Evolutionary conservation across 2,329 filamentous ascomycete species (phyloP).

Genomic region (Didymella lethalis): DNA sequence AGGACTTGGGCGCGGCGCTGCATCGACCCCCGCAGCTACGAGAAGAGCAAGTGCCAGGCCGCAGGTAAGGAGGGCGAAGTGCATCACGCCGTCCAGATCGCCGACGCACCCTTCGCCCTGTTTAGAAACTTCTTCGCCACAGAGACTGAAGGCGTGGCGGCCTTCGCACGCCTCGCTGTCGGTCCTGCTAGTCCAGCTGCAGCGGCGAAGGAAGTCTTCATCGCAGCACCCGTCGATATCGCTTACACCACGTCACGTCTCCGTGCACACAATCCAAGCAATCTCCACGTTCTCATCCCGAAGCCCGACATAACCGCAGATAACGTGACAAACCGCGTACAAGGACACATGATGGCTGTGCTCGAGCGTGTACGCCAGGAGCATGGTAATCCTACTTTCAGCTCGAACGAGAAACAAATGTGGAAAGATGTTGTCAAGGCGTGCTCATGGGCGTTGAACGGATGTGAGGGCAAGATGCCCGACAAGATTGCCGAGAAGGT

Average conservation of each 20-base stretch:
- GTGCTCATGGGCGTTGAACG: slow-evolving; percentile 37
- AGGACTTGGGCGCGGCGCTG: slow-evolving; percentile 37
- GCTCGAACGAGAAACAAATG: slow-evolving; percentile 27
- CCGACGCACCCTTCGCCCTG: slow-evolving; percentile 37
- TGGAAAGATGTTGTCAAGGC: slow-evolving; percentile 38
- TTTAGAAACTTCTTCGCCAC: slow-evolving; percentile 6
- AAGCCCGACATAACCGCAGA: slow-evolving; percentile 12
- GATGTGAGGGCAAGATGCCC: slow-evolving; percentile 37
- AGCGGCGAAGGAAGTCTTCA: slow-evolving; percentile 21
- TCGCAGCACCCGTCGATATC: slow-evolving; percentile 36
- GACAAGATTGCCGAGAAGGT: slow-evolving; percentile 38
- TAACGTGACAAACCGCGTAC: slow-evolving; percentile 35
- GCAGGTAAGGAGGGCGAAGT: slow-evolving; percentile 33
- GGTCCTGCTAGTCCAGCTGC: slow-evolving; percentile 31
- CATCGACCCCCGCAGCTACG: slow-evolving; percentile 32
- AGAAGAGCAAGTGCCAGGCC: slow-evolving; percentile 29
- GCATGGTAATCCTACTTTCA: slow-evolving; percentile 31
- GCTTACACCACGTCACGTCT: slow-evolving; percentile 25
- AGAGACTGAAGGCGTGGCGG: slow-evolving; percentile 20
- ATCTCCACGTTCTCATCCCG: slow-evolving; percentile 37
- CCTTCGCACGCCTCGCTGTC: slow-evolving; percentile 39
- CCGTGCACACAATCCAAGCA: slow-evolving; percentile 24
- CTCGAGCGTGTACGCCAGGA: slow-evolving; percentile 37
- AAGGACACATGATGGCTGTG: slow-evolving; percentile 45
- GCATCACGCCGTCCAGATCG: slow-evolving; percentile 37